Evolutionary conservation across 805 yeast genomes (phyloP).

Genomic region (Zygosaccharomyces kombuchaensis): DNA sequence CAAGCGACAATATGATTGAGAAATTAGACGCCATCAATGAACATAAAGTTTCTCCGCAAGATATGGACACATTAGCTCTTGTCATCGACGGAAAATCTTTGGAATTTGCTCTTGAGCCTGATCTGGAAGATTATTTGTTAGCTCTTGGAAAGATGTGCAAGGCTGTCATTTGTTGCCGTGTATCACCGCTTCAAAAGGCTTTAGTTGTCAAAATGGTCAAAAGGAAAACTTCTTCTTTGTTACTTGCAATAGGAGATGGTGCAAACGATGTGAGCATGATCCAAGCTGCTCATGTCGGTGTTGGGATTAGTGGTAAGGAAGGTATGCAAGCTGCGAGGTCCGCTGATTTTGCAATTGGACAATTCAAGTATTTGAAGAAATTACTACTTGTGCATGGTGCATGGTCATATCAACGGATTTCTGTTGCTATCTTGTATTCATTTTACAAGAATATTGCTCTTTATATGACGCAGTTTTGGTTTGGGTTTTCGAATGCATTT

Average conservation of each 20-base stretch:
- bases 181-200: slow-evolving; percentile 95
- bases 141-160: slow-evolving; percentile 82
- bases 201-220: slow-evolving; percentile 93
- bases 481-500: slow-evolving; percentile 83
- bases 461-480: slow-evolving; percentile 99
- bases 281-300: slow-evolving; percentile 99
- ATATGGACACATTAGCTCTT: slow-evolving; percentile 74
- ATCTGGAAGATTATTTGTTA: slow-evolving; percentile 70
- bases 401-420: slow-evolving; percentile 95
- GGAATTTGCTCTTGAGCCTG: slow-evolving; percentile 77
- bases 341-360: slow-evolving; percentile 96
- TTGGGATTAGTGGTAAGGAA: slow-evolving; percentile 98
- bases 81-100: slow-evolving; percentile 93
- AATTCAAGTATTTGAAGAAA: slow-evolving; percentile 80
- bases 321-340: slow-evolving; percentile 99
- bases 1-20: slow-evolving; percentile 63
- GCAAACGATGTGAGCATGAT: slow-evolving; percentile 99
- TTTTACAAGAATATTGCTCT: slow-evolving; percentile 93
- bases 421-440: slow-evolving; percentile 88
- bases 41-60: slow-evolving; percentile 62
- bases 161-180: slow-evolving; percentile 97
- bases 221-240: slow-evolving; percentile 62
- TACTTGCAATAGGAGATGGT: slow-evolving; percentile 96
- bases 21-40: slow-evolving; percentile 71
- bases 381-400: slow-evolving; percentile 89